Percentiles rank a stretch among this genome's conserved stretches.
phyloP scores from a whole-genome alignment of 202 grass and related monocot species.

The Carex arenaria region DNA sequence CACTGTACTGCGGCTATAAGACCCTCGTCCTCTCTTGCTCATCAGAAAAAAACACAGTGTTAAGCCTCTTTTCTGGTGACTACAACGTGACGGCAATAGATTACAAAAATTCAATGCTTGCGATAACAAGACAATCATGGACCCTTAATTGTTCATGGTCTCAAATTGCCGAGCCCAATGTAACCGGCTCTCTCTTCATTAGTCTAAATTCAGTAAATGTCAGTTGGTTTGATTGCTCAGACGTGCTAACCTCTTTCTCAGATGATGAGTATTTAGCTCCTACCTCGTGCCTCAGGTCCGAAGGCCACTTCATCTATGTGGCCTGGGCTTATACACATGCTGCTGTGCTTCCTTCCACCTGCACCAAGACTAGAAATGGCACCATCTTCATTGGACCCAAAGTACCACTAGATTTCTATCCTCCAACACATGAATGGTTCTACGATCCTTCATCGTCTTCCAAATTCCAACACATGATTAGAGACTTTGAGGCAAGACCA shows the following conservation, averaged over 20 bases:
- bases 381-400: neutral
- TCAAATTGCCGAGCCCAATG: constrained; percentile 13
- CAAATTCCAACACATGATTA: no score
- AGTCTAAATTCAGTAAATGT: fast-evolving
- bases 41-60: neutral
- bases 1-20: constrained; percentile 14
- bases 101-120: neutral
- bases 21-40: constrained; percentile 36
- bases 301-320: constrained; percentile 15
- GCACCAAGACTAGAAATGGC: neutral
- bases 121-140: neutral
- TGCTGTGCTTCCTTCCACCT: neutral
- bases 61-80: constrained; percentile 1
- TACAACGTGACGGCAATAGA: constrained; percentile 21
- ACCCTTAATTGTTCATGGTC: constrained; percentile 6
- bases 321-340: fast-evolving
- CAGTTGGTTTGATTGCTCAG: neutral
- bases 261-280: neutral
- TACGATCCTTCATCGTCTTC: no score
- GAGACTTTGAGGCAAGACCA: no score
- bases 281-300: constrained; percentile 16
- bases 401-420: neutral
- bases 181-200: neutral
- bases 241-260: constrained; percentile 1
- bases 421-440: no score